Percentiles rank a stretch among this genome's conserved stretches.
Conservation (phyloP, 345 rosid genomes). For the Lumnitzera racemosa region DNA sequence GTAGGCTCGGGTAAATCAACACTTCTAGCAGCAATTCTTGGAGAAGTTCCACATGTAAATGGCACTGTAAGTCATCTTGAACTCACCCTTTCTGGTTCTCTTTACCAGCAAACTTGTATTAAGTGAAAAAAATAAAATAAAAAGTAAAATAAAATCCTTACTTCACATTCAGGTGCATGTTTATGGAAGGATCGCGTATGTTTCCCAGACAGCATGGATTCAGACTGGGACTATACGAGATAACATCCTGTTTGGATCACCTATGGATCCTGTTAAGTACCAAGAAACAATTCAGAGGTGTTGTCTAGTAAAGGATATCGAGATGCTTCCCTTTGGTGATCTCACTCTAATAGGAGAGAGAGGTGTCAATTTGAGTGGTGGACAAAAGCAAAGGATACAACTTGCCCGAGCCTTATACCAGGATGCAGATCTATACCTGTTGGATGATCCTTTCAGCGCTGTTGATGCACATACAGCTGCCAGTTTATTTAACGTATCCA, state of each 20-base stretch:
- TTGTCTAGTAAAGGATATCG: conserved; percentile 50
- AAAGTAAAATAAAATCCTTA: too few species aligned
- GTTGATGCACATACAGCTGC: conserved; percentile 79
- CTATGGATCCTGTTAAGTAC: conserved; percentile 37
- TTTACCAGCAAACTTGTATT: too few species aligned
- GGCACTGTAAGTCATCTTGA: conserved; percentile 18
- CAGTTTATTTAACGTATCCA: conserved; percentile 43
- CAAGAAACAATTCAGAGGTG: conserved; percentile 46
- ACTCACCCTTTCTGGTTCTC: too few species aligned
- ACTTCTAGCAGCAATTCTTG: conserved; percentile 52
- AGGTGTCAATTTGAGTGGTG: conserved; percentile 82
- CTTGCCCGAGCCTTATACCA: conserved; percentile 69
- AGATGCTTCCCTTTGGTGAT: conserved; percentile 40
- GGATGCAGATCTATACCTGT: conserved; percentile 55
- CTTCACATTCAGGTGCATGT: conserved; percentile 18
- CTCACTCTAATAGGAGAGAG: conserved; percentile 67
- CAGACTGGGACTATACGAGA: conserved; percentile 67
- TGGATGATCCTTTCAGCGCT: conserved; percentile 85
- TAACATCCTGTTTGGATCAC: conserved; percentile 46
- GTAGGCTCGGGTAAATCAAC: conserved; percentile 83
- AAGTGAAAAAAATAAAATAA: too few species aligned
- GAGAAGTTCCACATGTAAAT: conserved; percentile 55
- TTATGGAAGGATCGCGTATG: conserved; percentile 59
- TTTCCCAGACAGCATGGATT: conserved; percentile 75
- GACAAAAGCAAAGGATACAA: conserved; percentile 80